phyloP scores from a whole-genome alignment of 2,329 filamentous ascomycete genomes.

The Penicillium freii region DNA sequence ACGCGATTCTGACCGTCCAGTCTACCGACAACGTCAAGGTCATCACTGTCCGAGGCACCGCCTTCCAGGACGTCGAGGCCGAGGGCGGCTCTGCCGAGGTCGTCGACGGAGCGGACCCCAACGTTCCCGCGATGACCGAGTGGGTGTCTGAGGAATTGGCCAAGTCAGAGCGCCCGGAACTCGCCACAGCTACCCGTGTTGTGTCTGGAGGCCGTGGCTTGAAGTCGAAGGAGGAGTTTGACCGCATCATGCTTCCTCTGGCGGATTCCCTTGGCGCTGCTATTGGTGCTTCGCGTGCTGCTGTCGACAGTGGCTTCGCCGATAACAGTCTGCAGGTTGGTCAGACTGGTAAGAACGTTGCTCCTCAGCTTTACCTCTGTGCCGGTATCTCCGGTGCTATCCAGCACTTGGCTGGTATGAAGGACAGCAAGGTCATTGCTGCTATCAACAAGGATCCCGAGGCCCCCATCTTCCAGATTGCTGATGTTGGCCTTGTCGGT shows the following conservation, averaged over 20 bases:
- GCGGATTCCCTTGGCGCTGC: slow-evolving; percentile 93
- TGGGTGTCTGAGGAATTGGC: slow-evolving; percentile 94
- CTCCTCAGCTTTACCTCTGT: slow-evolving; percentile 90
- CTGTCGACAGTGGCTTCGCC: slow-evolving; percentile 94
- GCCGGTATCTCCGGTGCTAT: slow-evolving; percentile 97
- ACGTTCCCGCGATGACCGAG: slow-evolving; percentile 68
- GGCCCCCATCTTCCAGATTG: slow-evolving; percentile 97
- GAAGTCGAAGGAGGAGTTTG: slow-evolving; percentile 98
- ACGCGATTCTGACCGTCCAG: slow-evolving; percentile 94
- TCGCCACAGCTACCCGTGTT: slow-evolving; percentile 82
- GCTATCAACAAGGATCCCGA: slow-evolving; percentile 98
- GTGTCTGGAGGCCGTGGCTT: slow-evolving; percentile 92
- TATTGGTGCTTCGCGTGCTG: slow-evolving; percentile 89
- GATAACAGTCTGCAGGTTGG: slow-evolving; percentile 98
- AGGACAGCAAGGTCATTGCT: slow-evolving; percentile 99
- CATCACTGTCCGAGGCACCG: slow-evolving; percentile 88
- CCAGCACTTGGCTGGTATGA: slow-evolving; percentile 98
- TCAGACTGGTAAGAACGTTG: slow-evolving; percentile 98
- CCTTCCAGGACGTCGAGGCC: slow-evolving; percentile 73
- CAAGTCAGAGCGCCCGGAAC: slow-evolving; percentile 90
- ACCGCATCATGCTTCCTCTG: slow-evolving; percentile 84
- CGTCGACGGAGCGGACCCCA: slow-evolving; percentile 81
- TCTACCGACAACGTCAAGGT: slow-evolving; percentile 82
- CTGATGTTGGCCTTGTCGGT: slow-evolving; percentile 91
- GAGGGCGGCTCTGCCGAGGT: slow-evolving; percentile 72